Evolutionary conservation across 1,284 basidiomycete species (phyloP).

Genomic region (Sporisorium scitamineum): DNA sequence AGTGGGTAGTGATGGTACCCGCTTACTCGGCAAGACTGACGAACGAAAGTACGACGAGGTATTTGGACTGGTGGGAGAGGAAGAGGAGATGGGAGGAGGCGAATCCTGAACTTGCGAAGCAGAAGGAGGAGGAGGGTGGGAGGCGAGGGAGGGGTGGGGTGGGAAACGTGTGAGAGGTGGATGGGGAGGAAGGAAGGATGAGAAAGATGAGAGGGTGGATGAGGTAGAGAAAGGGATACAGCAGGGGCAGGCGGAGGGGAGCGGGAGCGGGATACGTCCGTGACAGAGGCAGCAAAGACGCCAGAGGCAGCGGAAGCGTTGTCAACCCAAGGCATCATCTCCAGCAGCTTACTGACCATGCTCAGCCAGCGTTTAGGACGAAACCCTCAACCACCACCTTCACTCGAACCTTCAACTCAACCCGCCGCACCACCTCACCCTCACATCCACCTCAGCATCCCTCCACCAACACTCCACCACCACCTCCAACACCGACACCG

Average conservation of each 20-base stretch:
- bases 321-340: slow-evolving; percentile 14
- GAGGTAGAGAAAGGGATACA: neutral
- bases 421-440: neutral
- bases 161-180: neutral
- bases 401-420: neutral
- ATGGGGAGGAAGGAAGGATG: neutral
- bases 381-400: neutral
- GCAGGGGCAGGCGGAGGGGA: neutral
- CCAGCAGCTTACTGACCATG: slow-evolving; percentile 14
- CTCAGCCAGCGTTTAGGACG: slow-evolving; percentile 23
- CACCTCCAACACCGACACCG: neutral
- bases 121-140: neutral
- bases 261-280: neutral
- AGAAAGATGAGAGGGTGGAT: neutral
- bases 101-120: slow-evolving; percentile 21
- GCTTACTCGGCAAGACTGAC: slow-evolving; percentile 29
- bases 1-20: slow-evolving; percentile 31
- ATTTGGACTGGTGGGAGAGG: slow-evolving; percentile 40
- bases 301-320: neutral
- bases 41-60: slow-evolving; percentile 42
- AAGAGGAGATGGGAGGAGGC: slow-evolving; percentile 38
- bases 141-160: neutral
- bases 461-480: neutral
- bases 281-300: no score
- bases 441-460: neutral